Conservation (phyloP, 176 grass and related monocot species). For the Neostapfia colusana region DNA sequence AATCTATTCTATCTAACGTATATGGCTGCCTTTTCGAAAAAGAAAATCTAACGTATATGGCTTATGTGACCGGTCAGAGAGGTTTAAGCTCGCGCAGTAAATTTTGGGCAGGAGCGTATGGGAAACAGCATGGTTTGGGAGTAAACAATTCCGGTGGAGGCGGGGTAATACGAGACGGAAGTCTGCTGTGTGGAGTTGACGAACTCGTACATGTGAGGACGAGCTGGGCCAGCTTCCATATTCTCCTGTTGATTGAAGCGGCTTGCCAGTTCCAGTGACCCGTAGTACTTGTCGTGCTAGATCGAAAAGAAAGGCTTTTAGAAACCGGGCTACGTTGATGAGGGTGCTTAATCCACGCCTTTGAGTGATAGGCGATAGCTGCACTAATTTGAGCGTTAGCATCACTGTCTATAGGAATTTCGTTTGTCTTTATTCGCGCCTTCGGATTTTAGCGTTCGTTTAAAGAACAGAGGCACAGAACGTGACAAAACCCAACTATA, state of each 20-base stretch:
- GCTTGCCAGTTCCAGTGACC: not conserved
- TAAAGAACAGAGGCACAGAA: not conserved
- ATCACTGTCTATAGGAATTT: not conserved
- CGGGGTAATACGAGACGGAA: not conserved
- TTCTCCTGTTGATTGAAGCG: not conserved
- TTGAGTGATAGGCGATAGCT: not conserved
- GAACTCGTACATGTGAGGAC: conserved; percentile 43
- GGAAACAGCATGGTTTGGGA: not conserved
- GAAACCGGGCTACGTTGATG: too few relatives aligned
- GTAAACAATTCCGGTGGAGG: not conserved
- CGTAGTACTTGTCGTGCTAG: not conserved
- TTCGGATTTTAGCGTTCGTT: not conserved
- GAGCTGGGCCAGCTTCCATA: conserved; percentile 33
- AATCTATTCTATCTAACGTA: too few relatives aligned
- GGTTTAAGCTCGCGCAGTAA: conserved; percentile 31
- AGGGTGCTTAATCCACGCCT: not conserved
- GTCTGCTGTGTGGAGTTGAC: conserved; percentile 41
- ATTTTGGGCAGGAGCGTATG: conserved; percentile 6
- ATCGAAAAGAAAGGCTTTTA: too few relatives aligned
- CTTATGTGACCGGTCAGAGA: conserved; percentile 35
- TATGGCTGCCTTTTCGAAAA: too few relatives aligned
- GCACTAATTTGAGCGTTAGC: not conserved
- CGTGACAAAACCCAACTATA: not conserved
- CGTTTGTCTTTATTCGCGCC: not conserved
- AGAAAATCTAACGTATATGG: too few relatives aligned